Evolutionary conservation across 805 yeast species (phyloP).

Genomic region (Starmerella bombicola): DNA sequence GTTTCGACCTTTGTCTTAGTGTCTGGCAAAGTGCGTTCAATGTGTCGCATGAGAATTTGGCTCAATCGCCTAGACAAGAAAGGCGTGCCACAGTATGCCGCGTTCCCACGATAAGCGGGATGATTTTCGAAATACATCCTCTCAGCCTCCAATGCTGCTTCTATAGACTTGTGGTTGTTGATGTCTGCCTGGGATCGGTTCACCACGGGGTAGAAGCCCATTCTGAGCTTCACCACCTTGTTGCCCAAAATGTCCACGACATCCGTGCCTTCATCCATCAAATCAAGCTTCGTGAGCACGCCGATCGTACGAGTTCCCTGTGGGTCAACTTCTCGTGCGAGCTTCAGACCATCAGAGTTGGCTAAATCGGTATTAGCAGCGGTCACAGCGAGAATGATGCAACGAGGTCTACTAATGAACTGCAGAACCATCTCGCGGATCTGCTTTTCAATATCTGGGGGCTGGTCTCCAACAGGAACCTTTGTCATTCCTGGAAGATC

Average conservation of each 20-base stretch:
- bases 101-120: constrained; percentile 80
- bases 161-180: constrained; percentile 72
- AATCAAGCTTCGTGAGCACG: constrained; percentile 87
- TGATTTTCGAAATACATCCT: constrained; percentile 71
- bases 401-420: constrained; percentile 89
- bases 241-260: constrained; percentile 93
- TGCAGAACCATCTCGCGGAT: constrained; percentile 87
- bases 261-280: constrained; percentile 97
- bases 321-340: constrained; percentile 96
- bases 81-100: constrained; percentile 98
- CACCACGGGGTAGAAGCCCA: constrained; percentile 93
- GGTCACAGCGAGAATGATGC: constrained; percentile 85
- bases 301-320: constrained; percentile 94
- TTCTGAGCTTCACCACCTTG: constrained; percentile 84
- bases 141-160: constrained; percentile 77
- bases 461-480: constrained; percentile 98
- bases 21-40: constrained; percentile 79
- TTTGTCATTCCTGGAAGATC: constrained; percentile 96
- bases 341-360: constrained; percentile 87
- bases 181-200: constrained; percentile 96
- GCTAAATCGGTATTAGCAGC: constrained; percentile 96
- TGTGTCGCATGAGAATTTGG: constrained; percentile 77
- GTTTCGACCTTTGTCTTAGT: constrained; percentile 81
- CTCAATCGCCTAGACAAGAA: constrained; percentile 85
- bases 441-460: constrained; percentile 89